Evolutionary conservation across 768 basidiomycete species (phyloP).

Genomic region (Auricularia cornea): DNA sequence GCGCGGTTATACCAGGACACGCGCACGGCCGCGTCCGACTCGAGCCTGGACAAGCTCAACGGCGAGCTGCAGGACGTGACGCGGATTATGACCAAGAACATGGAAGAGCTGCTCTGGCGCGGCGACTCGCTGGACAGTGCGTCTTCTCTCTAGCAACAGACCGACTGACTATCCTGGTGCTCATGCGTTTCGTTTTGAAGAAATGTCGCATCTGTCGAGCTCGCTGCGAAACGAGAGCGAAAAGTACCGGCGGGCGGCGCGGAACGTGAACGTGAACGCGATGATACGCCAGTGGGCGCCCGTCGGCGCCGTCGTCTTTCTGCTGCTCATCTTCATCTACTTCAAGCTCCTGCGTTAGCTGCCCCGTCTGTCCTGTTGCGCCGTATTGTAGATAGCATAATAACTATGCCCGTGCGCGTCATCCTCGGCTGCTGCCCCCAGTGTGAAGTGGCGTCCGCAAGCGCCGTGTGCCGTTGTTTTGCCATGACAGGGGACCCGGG

Average conservation of each 20-base stretch:
- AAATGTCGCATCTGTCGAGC: constrained; percentile 94
- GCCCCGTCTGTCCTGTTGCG: background rate
- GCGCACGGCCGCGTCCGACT: constrained; percentile 55
- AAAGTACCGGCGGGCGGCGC: constrained; percentile 92
- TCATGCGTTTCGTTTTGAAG: constrained; percentile 31
- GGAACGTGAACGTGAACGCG: constrained; percentile 89
- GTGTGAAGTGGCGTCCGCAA: too few relatives aligned
- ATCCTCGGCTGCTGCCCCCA: too few relatives aligned
- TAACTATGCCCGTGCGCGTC: too few relatives aligned
- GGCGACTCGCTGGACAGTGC: constrained; percentile 93
- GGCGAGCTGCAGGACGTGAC: constrained; percentile 98
- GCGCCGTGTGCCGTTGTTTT: too few relatives aligned
- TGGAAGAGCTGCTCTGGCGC: constrained; percentile 98
- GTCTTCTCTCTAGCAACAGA: constrained; percentile 20
- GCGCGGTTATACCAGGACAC: constrained; percentile 93
- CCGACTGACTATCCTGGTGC: background rate
- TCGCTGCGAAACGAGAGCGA: constrained; percentile 93
- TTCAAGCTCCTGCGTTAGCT: constrained; percentile 40
- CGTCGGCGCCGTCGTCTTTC: constrained; percentile 57
- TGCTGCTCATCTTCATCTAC: constrained; percentile 49
- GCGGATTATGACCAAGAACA: constrained; percentile 99
- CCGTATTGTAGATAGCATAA: too few relatives aligned
- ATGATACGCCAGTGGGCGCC: constrained; percentile 96
- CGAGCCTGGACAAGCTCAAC: constrained; percentile 71
- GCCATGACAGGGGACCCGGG: too few relatives aligned